Conservation (phyloP, 108 stramenopile genomes). For the Conticribra weissflogii region DNA sequence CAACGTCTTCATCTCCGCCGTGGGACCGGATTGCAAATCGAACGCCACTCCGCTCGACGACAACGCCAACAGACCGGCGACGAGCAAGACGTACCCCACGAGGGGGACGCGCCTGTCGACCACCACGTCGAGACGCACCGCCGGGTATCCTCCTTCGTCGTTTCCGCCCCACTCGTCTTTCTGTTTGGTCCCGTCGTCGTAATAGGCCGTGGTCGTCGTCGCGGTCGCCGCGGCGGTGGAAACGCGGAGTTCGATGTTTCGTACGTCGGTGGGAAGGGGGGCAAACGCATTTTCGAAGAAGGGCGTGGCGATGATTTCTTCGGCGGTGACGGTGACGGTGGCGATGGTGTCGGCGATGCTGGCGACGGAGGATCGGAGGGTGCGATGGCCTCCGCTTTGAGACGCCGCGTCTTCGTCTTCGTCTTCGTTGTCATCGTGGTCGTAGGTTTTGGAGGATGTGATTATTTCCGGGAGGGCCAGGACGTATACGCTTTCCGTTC, state of each 20-base stretch:
- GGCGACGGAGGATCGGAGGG: not conserved
- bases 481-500: conserved; percentile 20
- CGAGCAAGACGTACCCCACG: conserved; percentile 54
- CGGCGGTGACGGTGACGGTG: not conserved
- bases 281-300: conserved; percentile 25
- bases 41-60: conserved; percentile 57
- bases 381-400: not conserved
- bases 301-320: not conserved
- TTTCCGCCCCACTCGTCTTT: too few species aligned
- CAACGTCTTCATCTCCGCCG: conserved; percentile 51
- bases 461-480: conserved; percentile 47
- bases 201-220: too few species aligned
- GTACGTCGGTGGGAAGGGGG: conserved; percentile 40
- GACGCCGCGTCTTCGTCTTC: not conserved
- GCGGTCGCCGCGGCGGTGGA: conserved; percentile 25
- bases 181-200: too few species aligned
- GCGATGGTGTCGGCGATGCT: not conserved
- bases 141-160: conserved; percentile 5
- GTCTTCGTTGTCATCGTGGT: too few species aligned
- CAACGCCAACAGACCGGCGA: conserved; percentile 51
- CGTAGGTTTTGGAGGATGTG: too few species aligned
- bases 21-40: conserved; percentile 49
- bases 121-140: conserved; percentile 39
- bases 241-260: conserved; percentile 36
- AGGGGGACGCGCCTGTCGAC: conserved; percentile 39